Percentiles rank a stretch among this genome's conserved stretches.
These are phyloP conservation scores for Noccaea bulbosa DNA, from an alignment of 345 rosid genomes.

Conservation along the genomic window DNA sequence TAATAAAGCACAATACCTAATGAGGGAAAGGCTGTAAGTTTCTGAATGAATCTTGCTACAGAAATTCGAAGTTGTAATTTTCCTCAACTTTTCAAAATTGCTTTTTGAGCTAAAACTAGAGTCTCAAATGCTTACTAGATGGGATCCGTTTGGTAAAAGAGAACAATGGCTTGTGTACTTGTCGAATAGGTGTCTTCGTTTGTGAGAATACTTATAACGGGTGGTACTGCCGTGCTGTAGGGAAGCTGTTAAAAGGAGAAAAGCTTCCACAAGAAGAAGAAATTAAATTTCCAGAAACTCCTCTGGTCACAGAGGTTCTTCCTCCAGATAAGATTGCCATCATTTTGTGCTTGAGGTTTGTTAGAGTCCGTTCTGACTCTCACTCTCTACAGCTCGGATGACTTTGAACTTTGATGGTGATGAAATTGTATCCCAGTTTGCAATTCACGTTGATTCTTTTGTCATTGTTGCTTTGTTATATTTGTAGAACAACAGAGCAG, in stretches of 20 bases:
- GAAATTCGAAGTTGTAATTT: neutral
- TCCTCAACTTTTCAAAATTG: neutral
- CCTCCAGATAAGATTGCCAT: too few relatives aligned
- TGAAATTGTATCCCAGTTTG: conserved; percentile 1
- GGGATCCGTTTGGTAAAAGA: conserved; percentile 95
- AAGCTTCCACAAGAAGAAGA: conserved; percentile 87
- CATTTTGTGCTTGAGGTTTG: too few relatives aligned
- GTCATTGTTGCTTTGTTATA: neutral
- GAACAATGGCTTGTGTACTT: neutral
- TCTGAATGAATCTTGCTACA: conserved; percentile 22
- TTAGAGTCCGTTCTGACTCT: conserved; percentile 72
- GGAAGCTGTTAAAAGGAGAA: conserved; percentile 85
- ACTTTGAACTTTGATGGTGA: conserved; percentile 30
- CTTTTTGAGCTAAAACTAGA: conserved; percentile 55
- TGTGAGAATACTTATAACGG: neutral
- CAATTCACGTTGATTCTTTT: conserved; percentile 25
- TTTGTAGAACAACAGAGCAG: conserved; percentile 12
- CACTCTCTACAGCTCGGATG: conserved; percentile 5
- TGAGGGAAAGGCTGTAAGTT: conserved; percentile 82
- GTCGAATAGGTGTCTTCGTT: neutral
- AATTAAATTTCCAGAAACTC: conserved; percentile 67
- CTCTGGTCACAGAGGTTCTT: too few relatives aligned
- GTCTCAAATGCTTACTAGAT: conserved; percentile 95
- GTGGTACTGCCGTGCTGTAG: conserved; percentile 40
- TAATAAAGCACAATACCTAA: conserved; percentile 66